Conservation (phyloP, 2,329 filamentous ascomycete genomes). For the Alternaria postmessia region DNA sequence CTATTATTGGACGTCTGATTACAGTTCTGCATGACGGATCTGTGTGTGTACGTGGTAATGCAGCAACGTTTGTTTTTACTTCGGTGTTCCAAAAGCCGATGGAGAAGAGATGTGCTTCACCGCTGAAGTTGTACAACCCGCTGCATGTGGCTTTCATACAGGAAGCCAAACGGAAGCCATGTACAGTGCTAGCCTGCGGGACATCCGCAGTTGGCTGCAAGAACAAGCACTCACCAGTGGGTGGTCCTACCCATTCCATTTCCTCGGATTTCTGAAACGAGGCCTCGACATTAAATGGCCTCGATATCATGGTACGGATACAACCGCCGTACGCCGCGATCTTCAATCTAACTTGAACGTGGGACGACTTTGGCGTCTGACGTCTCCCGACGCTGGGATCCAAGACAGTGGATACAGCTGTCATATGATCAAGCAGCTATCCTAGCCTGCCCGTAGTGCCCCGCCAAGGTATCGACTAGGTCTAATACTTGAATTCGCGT, state of each 20-base stretch:
- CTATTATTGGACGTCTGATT: conserved; percentile 4
- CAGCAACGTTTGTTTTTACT: conserved; percentile 10
- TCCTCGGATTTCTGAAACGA: conserved; percentile 42
- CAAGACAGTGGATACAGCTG: conserved; percentile 36
- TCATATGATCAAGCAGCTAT: conserved; percentile 46
- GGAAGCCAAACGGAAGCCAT: conserved; percentile 27
- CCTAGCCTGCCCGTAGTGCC: conserved; percentile 31
- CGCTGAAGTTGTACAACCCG: conserved; percentile 45
- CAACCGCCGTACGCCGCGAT: conserved; percentile 16
- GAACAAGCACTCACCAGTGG: conserved; percentile 17
- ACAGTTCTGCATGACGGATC: conserved; percentile 4
- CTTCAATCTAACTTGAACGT: conserved; percentile 15
- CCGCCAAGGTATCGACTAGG: conserved; percentile 32
- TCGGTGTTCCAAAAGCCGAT: conserved; percentile 11
- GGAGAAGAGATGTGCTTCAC: conserved; percentile 28
- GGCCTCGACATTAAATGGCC: conserved; percentile 16
- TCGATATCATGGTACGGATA: conserved; percentile 16
- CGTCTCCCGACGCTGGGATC: conserved; percentile 29
- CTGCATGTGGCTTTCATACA: conserved; percentile 26
- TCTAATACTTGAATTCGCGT: conserved; percentile 25
- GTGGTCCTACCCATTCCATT: conserved; percentile 18
- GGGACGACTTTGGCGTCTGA: conserved; percentile 25
- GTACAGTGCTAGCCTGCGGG: conserved; percentile 15
- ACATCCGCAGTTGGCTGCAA: conserved; percentile 22
- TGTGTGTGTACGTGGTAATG: conserved; percentile 1